phyloP scores from a whole-genome alignment of 768 basidiomycete species.

The Auricularia cornea region DNA sequence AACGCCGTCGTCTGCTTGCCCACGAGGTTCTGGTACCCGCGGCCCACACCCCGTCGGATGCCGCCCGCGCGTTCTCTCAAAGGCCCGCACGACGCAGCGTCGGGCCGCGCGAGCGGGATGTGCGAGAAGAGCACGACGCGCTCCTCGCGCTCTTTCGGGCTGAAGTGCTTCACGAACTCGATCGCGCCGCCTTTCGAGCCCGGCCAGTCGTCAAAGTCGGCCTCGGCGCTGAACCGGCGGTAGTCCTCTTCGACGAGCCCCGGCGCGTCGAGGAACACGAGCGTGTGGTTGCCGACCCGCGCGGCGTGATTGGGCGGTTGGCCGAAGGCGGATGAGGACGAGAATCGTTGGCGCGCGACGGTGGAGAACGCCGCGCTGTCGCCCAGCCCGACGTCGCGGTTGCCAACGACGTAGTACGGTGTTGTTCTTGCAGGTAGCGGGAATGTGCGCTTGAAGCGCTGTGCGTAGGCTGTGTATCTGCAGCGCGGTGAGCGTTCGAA shows the following conservation, averaged over 20 bases:
- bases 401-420: constrained; percentile 73
- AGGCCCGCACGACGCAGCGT: constrained; percentile 63
- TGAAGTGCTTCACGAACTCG: constrained; percentile 24
- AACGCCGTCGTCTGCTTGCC: constrained; percentile 56
- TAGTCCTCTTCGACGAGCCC: constrained; percentile 68
- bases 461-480: constrained; percentile 69
- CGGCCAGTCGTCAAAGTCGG: constrained; percentile 44
- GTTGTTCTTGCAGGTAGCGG: constrained; percentile 38
- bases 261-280: constrained; percentile 67
- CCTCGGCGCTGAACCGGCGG: constrained; percentile 34
- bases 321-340: constrained; percentile 65
- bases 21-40: constrained; percentile 78
- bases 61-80: constrained; percentile 58
- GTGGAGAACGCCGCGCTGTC: constrained; percentile 36
- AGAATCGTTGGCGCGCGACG: constrained; percentile 49
- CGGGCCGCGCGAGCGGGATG: constrained; percentile 77
- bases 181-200: constrained; percentile 26
- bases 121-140: constrained; percentile 54
- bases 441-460: constrained; percentile 68
- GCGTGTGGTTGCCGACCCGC: constrained; percentile 58
- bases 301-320: constrained; percentile 45
- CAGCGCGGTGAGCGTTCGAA: not conserved
- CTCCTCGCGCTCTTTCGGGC: constrained; percentile 15
- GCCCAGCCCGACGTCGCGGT: constrained; percentile 76
- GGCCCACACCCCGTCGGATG: constrained; percentile 64